Base-by-base conservation (phyloP, 768 basidiomycete species). In the Suillus ampliporus region DNA sequence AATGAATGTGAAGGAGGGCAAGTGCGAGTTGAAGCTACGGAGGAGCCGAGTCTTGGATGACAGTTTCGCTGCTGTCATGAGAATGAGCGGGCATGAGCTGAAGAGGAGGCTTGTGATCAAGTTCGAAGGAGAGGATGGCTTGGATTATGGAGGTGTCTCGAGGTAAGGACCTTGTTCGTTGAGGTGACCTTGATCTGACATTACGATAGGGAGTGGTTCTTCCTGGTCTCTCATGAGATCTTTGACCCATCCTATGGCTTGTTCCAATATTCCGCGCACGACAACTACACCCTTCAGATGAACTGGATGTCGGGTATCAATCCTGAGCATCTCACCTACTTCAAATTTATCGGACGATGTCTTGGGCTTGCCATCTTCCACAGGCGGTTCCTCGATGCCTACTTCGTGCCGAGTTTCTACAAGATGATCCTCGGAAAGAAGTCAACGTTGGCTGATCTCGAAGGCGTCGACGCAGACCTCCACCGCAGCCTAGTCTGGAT, bases 11-110 rank as follows among this genome's bases (percentile, higher is more conserved):
- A 82, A 85, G 54, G 83, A 87, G 15, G 94, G 93, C 40, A 95
- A 94, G 73, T 95, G 92, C 68, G 93, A 95, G 72, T 76, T 95
- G 69, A 95, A 92, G 74, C 82, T 97, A 19, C 84, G 93, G 60
- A 84, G 95, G 43, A 86, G 82, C 48, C 87, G 89, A 65, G 88
- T 96, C 57, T 82, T 96, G 69, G 95, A 96, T 74, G 95, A 96
- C 68, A 91, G 89, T 70, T 97, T 91, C 74, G 82, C 86, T 58
- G 86, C 92, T 64, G 85, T 95, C 52, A 96, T 96, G 94, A 87
- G 86, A 21, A 79, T 90, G 65, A 86, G 85, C 34, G 88, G 89
- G 1, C 84, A 86, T 58, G 88, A 91, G 57, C 70, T 93, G 65
- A 90, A 89, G 72, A 84, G 86, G 72, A 77, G 88, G 64, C 71